Evolutionary conservation across 805 yeast genomes (phyloP).

Genomic region (Nakazawaea pomicola): DNA sequence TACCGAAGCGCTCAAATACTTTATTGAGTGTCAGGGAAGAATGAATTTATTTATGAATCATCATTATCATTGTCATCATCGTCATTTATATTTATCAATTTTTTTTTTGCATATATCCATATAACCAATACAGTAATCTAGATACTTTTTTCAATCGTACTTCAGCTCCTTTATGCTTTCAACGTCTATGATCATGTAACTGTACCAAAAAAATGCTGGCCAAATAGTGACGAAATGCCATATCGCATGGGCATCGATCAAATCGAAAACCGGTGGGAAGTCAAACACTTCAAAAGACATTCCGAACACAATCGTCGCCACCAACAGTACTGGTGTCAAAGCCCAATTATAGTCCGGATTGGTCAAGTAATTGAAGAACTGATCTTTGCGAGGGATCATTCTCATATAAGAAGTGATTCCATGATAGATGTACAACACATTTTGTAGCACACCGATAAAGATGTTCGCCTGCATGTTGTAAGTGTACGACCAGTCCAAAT

Average conservation of each 20-base stretch:
- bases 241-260: conserved; percentile 85
- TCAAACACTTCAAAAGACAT: conserved; percentile 91
- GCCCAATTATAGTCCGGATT: conserved; percentile 32
- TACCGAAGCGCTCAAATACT: conserved; percentile 8
- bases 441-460: conserved; percentile 70
- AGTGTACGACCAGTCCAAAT: conserved; percentile 79
- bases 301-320: conserved; percentile 54
- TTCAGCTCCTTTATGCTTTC: conserved; percentile 16
- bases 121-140: neutral
- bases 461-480: conserved; percentile 93
- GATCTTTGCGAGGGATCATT: conserved; percentile 4
- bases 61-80: too few species aligned
- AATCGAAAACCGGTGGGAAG: conserved; percentile 65
- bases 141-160: neutral
- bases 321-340: conserved; percentile 48
- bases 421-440: conserved; percentile 44
- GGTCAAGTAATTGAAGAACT: neutral
- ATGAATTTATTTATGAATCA: neutral
- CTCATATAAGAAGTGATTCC: conserved; percentile 26
- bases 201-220: conserved; percentile 75
- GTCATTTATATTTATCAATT: too few species aligned
- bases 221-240: conserved; percentile 91
- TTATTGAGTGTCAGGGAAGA: conserved; percentile 7
- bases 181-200: conserved; percentile 46
- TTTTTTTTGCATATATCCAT: too few species aligned